These are phyloP conservation scores for Solioccasus polychromus DNA, from an alignment of 768 basidiomycete genomes.

Conservation along the genomic window DNA sequence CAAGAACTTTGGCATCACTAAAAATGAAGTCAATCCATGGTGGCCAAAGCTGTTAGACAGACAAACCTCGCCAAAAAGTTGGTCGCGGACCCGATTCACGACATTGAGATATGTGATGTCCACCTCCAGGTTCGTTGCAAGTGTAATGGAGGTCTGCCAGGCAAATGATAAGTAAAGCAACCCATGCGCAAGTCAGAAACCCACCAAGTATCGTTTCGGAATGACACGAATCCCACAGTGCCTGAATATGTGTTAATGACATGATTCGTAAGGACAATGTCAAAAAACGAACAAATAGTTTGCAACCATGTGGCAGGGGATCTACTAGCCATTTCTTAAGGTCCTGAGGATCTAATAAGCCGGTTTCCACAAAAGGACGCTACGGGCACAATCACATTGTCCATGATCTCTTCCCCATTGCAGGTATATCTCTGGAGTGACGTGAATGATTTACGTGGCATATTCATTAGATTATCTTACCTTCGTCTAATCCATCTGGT, in stretches of 20 bases:
- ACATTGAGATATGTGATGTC: background rate
- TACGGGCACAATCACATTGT: slow-evolving; percentile 22
- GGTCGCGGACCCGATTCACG: background rate
- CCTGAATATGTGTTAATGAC: slow-evolving; percentile 13
- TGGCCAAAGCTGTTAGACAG: no score
- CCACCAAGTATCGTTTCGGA: slow-evolving; percentile 29
- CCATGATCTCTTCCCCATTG: slow-evolving; percentile 14
- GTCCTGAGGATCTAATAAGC: slow-evolving; percentile 10
- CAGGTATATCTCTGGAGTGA: slow-evolving; percentile 11
- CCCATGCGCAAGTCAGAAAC: background rate
- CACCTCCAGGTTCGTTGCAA: slow-evolving; percentile 21
- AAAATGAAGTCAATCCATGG: no score
- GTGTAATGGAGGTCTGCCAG: slow-evolving; percentile 23
- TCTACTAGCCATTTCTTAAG: slow-evolving; percentile 24
- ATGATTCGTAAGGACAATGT: background rate
- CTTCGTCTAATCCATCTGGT: slow-evolving; percentile 52
- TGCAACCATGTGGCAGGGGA: slow-evolving; percentile 26
- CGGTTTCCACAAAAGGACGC: slow-evolving; percentile 37
- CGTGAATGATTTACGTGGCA: background rate
- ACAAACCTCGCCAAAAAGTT: slow-evolving; percentile 13
- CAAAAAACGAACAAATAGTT: slow-evolving; percentile 24
- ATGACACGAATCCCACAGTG: slow-evolving; percentile 30
- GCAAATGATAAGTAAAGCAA: background rate
- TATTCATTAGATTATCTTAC: slow-evolving; percentile 23
- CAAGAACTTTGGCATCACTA: no score